Base-by-base conservation (phyloP, 176 grass and related monocot species). In the Oryza longistaminata region DNA sequence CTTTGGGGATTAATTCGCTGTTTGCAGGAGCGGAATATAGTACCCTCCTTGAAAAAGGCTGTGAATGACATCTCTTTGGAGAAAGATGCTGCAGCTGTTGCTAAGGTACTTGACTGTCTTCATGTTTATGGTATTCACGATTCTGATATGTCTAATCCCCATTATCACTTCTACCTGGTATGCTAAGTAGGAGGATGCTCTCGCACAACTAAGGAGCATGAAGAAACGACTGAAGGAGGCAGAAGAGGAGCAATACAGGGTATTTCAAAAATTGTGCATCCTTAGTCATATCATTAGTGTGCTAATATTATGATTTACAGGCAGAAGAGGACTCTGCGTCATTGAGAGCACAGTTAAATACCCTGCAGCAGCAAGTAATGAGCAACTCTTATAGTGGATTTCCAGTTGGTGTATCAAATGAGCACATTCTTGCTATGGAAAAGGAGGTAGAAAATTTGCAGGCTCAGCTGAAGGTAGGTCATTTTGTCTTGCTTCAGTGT, bases 231-330 rank as follows among this genome's bases (percentile, higher is more conserved):
- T 98, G 26, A 98, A 95, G 85, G 96, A 98, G 68, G 93, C 96
- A 83, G 96, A 98, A 87, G 96, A 98, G 71, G 96, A 98, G 69
- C 96, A 98, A 62, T 98, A 95, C 71, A 92, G 89, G 88, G 93
- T 98, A 95, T 91, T 85, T 87, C 29, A 21, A 15, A 72, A 75
- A 71, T 66, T 55, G 42, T 84, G 17, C 11, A 15, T 81, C 84
- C 27, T 68, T 74, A 74, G 45, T 14, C 17, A 9, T 24, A 37
- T 21, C 1, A 33, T 81, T 39, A 73, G 61, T 70, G 22, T 64
- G 75, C 74, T 94, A 12, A 72, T 88, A 14, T 71, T 86, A 67
- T 29, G 75, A 75, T 33, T 39, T 14, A 70, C 84, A 98, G 96
- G 93, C 96, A 75, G 96, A 98, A 92, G 89, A 96, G 84, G 91